Evolutionary conservation across 768 basidiomycete genomes (phyloP), one percentile per base, ranked within the genome.

Genomic region (Kwoniella dendrophila): DNA sequence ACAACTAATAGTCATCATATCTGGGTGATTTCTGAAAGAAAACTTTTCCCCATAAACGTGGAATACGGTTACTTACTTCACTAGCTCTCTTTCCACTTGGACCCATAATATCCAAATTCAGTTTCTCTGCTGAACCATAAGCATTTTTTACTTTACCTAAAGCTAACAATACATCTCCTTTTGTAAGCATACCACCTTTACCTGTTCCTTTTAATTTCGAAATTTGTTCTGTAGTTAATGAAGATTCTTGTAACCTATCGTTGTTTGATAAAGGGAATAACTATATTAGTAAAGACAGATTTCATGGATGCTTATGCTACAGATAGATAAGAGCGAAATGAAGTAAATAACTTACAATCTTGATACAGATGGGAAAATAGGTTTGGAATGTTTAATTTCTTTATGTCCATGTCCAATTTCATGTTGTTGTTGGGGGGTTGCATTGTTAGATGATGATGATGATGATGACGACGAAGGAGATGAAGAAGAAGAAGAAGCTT

Each of bases 181-280:
- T 97, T 49, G 94, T 98, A 63, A 98, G 78, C 88, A 93, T 94
- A 14, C 96, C 95, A 36, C 90, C 84, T 54, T 90, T 83, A 50
- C 95, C 95, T 2, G 92, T 95, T 5, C 90, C 93, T 65, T 87
- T 88, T 76, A 99, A 89, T 26, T 82, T 81, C 53, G 85, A 84
- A 24, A 80, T 76, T 50, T 73, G 67, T 4, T 63, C 64, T 2
- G 71, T 44, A 3, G 73, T 63, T n/a, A 80, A 68, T 45, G 59
- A 27, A 1, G 77, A 74, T 44, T 75, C 72, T 38, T 58, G 54
- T 22, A 78, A 64, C 59, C 77, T 78, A 49, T 10, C n/a, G n/a
- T n/a, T n/a, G n/a, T n/a, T n/a, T n/a, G n/a, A n/a, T n/a, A n/a
- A n/a, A n/a, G n/a, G n/a, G n/a, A n/a, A n/a, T n/a, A n/a, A n/a